A percentile compares a stretch with the other conserved stretches of the same genome.
Conservation (phyloP, 2,329 filamentous ascomycete genomes). For the Venturia oleaginea region DNA sequence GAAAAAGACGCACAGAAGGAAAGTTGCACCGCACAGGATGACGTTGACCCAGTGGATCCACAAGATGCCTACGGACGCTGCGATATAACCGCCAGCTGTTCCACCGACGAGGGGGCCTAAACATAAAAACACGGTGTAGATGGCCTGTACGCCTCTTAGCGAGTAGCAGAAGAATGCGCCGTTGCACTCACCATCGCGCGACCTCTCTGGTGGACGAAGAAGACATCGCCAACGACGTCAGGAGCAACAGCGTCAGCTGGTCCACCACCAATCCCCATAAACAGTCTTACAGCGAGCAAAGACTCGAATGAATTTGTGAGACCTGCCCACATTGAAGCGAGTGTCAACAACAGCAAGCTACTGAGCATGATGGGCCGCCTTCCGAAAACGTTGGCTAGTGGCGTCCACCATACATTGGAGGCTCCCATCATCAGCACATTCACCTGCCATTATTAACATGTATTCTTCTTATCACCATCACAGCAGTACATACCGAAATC, state of each 20-base stretch:
- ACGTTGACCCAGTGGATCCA: conserved; percentile 36
- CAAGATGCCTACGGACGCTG: conserved; percentile 20
- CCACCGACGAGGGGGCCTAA: background rate
- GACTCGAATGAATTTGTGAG: conserved; percentile 28
- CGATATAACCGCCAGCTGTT: background rate
- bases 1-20: conserved; percentile 28
- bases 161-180: background rate
- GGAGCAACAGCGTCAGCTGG: conserved; percentile 33
- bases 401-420: conserved; percentile 34
- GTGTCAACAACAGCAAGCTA: conserved; percentile 25
- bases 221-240: conserved; percentile 23
- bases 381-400: conserved; percentile 32
- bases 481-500: conserved; percentile 21
- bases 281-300: conserved; percentile 28
- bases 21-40: conserved; percentile 25
- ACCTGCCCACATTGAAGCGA: conserved; percentile 33
- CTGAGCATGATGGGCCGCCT: conserved; percentile 30
- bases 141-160: background rate
- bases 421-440: conserved; percentile 31
- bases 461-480: background rate
- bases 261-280: conserved; percentile 28
- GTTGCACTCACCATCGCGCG: conserved; percentile 27
- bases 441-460: conserved; percentile 6
- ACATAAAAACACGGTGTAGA: background rate
- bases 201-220: conserved; percentile 17